phyloP scores from a whole-genome alignment of 2,329 filamentous ascomycete species.

The Ploettnerulaceae sp. region DNA sequence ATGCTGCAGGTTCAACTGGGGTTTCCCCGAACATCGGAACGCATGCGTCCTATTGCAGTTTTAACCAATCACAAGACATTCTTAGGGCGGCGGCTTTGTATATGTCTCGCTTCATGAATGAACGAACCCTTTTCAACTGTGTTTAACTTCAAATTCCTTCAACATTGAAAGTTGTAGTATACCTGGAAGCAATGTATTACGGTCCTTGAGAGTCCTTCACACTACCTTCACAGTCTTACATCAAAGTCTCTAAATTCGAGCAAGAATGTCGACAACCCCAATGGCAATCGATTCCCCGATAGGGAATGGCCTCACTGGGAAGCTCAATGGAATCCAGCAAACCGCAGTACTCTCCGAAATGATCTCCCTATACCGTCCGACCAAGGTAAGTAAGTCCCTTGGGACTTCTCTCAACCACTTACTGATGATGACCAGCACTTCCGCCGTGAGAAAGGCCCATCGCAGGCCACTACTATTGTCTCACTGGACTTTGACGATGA shows the following conservation, averaged over 20 bases:
- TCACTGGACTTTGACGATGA: conserved; percentile 96
- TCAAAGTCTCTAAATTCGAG: neutral
- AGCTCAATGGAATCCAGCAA: conserved; percentile 19
- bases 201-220: no score
- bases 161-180: no score
- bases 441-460: conserved; percentile 41
- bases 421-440: conserved; percentile 46
- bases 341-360: conserved; percentile 69
- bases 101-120: no score
- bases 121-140: no score
- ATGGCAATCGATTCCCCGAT: conserved; percentile 34
- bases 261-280: conserved; percentile 30
- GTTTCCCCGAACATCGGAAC: neutral
- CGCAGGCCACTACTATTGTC: conserved; percentile 58
- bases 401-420: conserved; percentile 6
- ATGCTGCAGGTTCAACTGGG: neutral
- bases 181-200: no score
- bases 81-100: no score
- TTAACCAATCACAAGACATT: no score
- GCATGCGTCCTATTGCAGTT: neutral
- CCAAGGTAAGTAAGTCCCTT: conserved; percentile 59
- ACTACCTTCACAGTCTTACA: no score
- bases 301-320: conserved; percentile 22
- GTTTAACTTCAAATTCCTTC: no score
- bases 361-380: conserved; percentile 71